Base-by-base conservation (phyloP, 2,329 filamentous ascomycete genomes). In the Cytospora piceicola region DNA sequence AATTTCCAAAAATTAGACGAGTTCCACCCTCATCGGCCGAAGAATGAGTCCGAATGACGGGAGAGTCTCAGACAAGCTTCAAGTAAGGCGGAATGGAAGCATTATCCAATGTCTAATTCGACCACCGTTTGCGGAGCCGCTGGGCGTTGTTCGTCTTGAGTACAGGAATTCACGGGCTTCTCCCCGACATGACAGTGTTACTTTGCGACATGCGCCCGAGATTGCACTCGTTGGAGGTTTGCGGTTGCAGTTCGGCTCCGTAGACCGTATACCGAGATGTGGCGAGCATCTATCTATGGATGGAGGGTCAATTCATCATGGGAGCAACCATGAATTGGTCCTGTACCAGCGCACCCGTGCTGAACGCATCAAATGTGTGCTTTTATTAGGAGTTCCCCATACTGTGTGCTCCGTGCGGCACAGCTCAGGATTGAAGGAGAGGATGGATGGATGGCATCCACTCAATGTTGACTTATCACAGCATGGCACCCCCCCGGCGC, bases 11-110 rank as follows among this genome's bases (percentile, higher is more conserved):
- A 14, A 49, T 14, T 24, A 49, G 24, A 49, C 61, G 36, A 52
- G 61, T 63, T 57, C 61, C 61, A 63, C 42, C 49, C 46, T 27
- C 61, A 63, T 57, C 53, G 42, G 61, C 53, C 61, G 61, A 63
- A 49, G 30, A 55, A 36, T 63, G 61, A 52, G 53, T 63, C 30
- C 56, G 52, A 54, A 57, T 24, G 51, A 57, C 36, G 61, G 56
- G 42, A 42, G 42, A 57, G 61, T 63, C 61, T 63, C 53, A 63
- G 61, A 63, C 61, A 57, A 52, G 17, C n/a, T 51, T 9, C 42
- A 46, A 51, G 34, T 24, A 52, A 52, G 53, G 53, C 22, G 61
- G 22, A 52, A 52, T 63, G 61, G 53, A 58, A 32, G 51, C 53
- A 39, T 57, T 51, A 54, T 57, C 39, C 53, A 63, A 57, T 51